Evolutionary conservation across 2,329 filamentous ascomycete genomes (phyloP).

Genomic region (Colletotrichum kahawae): DNA sequence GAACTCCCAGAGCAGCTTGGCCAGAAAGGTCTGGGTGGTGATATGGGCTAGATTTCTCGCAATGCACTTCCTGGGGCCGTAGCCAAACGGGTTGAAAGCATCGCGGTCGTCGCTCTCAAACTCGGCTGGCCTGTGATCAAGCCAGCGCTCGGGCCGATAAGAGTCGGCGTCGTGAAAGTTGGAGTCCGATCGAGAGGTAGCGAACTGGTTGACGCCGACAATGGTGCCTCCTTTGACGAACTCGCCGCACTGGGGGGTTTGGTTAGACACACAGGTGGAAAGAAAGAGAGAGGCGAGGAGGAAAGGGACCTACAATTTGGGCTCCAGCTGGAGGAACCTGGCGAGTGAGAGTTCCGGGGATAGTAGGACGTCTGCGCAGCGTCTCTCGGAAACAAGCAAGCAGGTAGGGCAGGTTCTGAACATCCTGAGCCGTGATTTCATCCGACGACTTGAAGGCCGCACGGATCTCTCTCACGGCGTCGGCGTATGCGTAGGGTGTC

Average conservation of each 20-base stretch:
- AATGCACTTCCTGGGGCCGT: conserved; percentile 45
- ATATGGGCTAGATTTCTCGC: conserved; percentile 37
- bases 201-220: background rate
- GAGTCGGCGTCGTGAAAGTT: background rate
- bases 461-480: conserved; percentile 42
- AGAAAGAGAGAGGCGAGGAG: background rate
- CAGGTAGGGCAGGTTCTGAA: conserved; percentile 39
- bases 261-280: background rate
- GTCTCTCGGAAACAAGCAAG: conserved; percentile 45
- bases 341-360: background rate
- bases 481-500: conserved; percentile 33
- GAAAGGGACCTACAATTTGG: background rate
- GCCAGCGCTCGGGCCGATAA: background rate
- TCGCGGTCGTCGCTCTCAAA: conserved; percentile 24
- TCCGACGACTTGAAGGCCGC: conserved; percentile 35
- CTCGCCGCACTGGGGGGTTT: background rate
- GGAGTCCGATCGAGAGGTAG: background rate
- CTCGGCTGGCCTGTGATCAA: background rate
- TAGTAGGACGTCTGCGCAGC: conserved; percentile 30
- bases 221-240: background rate
- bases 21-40: background rate
- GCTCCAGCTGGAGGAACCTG: background rate
- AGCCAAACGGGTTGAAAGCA: conserved; percentile 41
- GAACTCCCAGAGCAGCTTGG: background rate
- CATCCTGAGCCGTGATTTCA: conserved; percentile 39